Conservation (phyloP, 768 basidiomycete species). For the Collybiopsis confluens region DNA sequence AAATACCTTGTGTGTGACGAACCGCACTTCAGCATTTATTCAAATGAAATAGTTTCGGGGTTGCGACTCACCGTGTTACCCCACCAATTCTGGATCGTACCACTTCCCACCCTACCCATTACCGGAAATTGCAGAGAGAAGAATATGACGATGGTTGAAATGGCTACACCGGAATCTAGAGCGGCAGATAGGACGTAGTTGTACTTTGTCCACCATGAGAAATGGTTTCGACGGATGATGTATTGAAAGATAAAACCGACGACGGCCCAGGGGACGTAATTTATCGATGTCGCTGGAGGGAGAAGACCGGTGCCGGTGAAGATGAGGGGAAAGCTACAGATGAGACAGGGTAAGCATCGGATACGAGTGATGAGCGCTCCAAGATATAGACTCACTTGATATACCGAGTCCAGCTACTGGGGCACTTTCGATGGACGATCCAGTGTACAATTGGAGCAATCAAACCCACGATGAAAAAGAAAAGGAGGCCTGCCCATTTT, state of each 20-base stretch:
- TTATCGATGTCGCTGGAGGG: constrained; percentile 64
- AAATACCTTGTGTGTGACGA: too few species aligned
- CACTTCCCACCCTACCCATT: not conserved
- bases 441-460: constrained; percentile 54
- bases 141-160: constrained; percentile 43
- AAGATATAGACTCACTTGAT: constrained; percentile 47
- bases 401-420: constrained; percentile 56
- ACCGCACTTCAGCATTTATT: too few species aligned
- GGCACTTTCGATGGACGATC: constrained; percentile 52
- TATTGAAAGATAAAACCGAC: constrained; percentile 58
- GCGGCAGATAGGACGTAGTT: constrained; percentile 55
- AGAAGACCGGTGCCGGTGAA: constrained; percentile 59
- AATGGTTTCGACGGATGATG: constrained; percentile 51
- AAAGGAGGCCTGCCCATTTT: constrained; percentile 44
- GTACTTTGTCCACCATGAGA: constrained; percentile 74
- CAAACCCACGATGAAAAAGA: constrained; percentile 79
- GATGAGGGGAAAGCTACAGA: constrained; percentile 44
- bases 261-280: constrained; percentile 65
- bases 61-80: not conserved
- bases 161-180: constrained; percentile 48
- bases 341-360: not conserved
- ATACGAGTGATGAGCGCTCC: not conserved
- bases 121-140: constrained; percentile 56
- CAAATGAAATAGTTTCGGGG: too few species aligned
- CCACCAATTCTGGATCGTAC: not conserved